A percentile compares a stretch with the other conserved stretches of the same genome.
These are phyloP conservation scores for Skeletonema marinoi DNA, from an alignment of 108 stramenopile genomes.

Conservation along the genomic window DNA sequence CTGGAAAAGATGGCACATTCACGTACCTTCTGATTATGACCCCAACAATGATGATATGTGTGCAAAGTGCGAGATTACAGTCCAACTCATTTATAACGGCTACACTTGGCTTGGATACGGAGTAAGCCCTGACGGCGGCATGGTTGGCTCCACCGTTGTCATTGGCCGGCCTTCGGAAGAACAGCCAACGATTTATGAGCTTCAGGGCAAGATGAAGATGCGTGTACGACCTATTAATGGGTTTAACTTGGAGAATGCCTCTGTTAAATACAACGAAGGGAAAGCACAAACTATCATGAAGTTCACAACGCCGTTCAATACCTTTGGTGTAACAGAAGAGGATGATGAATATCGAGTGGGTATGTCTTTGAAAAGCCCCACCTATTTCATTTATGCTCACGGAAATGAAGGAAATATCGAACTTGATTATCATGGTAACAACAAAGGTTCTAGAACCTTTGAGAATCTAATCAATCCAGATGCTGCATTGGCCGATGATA, in stretches of 20 bases:
- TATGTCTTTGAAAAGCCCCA: conserved; percentile 10
- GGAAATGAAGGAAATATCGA: conserved; percentile 38
- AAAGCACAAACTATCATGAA: conserved; percentile 36
- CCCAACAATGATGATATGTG: conserved; percentile 5
- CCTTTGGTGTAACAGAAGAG: conserved; percentile 18
- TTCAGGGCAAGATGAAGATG: conserved; percentile 23
- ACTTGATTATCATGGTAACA: conserved; percentile 29
- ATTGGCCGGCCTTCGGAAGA: conserved; percentile 17
- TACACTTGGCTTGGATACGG: conserved; percentile 41
- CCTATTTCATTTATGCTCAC: conserved; percentile 39
- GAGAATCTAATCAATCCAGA: conserved; percentile 3
- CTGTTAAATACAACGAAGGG: conserved; percentile 27
- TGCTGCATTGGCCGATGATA: neutral
- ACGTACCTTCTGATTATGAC: conserved; percentile 18
- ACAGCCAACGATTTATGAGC: conserved; percentile 18
- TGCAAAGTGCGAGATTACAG: conserved; percentile 28
- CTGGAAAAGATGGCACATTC: conserved; percentile 24
- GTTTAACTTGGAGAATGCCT: conserved; percentile 13
- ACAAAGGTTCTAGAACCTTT: neutral
- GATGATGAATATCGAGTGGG: conserved; percentile 7
- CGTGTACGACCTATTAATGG: conserved; percentile 2
- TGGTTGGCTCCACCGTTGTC: conserved; percentile 37
- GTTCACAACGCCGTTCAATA: conserved; percentile 34
- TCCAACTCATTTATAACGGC: conserved; percentile 23
- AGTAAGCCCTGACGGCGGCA: conserved; percentile 20